Conservation (phyloP, 768 basidiomycete genomes). For the Neoboletus magnificus region DNA sequence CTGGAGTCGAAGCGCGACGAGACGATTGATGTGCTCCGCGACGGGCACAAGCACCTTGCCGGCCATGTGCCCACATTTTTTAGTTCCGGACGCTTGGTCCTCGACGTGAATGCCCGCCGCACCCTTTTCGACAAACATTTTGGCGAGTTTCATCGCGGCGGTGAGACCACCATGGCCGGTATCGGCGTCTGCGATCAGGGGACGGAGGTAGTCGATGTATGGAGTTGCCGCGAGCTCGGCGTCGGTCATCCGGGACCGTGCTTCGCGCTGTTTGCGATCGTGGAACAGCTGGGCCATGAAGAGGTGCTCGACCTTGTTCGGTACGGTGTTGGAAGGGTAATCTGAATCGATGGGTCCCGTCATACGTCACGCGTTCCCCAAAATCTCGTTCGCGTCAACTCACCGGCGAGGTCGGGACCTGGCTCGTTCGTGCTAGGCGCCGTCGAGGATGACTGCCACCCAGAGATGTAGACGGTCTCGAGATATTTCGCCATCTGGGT, state of each 20-base stretch:
- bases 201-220: slow-evolving; percentile 84
- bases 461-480: slow-evolving; percentile 98
- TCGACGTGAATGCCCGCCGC: slow-evolving; percentile 98
- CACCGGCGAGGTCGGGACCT: slow-evolving; percentile 96
- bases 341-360: slow-evolving; percentile 43
- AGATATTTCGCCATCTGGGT: slow-evolving; percentile 99
- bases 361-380: not conserved
- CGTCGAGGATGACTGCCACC: slow-evolving; percentile 92
- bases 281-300: slow-evolving; percentile 99
- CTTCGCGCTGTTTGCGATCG: slow-evolving; percentile 93
- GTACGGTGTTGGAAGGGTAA: slow-evolving; percentile 98
- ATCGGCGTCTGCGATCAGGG: slow-evolving; percentile 95
- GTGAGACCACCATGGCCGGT: slow-evolving; percentile 97
- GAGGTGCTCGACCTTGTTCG: slow-evolving; percentile 97
- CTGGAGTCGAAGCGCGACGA: slow-evolving; percentile 95
- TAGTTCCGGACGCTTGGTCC: slow-evolving; percentile 96
- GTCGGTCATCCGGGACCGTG: slow-evolving; percentile 65
- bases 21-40: slow-evolving; percentile 95
- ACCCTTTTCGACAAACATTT: slow-evolving; percentile 98
- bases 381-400: slow-evolving; percentile 12
- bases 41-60: slow-evolving; percentile 97
- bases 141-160: slow-evolving; percentile 98
- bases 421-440: slow-evolving; percentile 94
- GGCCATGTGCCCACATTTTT: slow-evolving; percentile 95
- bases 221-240: slow-evolving; percentile 69